Conservation (phyloP, 1,139 yeast species). For the Suhomyces ambrosiae region DNA sequence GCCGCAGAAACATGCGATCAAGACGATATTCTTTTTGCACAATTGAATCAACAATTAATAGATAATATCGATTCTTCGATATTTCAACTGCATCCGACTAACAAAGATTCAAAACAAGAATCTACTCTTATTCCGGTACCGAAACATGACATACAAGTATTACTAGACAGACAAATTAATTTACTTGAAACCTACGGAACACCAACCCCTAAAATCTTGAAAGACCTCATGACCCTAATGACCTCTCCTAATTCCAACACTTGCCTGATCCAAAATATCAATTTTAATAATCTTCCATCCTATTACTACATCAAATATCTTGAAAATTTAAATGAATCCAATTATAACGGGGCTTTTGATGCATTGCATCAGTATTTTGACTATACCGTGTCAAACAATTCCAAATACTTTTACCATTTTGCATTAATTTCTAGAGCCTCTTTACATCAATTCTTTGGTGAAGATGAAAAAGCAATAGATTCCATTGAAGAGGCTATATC, state of each 20-base stretch:
- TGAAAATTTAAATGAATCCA: conserved; percentile 60
- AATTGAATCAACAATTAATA: conserved; percentile 26
- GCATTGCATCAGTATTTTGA: conserved; percentile 82
- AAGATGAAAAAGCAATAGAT: conserved; percentile 71
- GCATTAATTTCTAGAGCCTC: conserved; percentile 80
- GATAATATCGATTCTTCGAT: conserved; percentile 21
- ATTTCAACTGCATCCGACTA: too few species aligned
- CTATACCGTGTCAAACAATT: conserved; percentile 73
- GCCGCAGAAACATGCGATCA: too few species aligned
- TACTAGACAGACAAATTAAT: conserved; percentile 60
- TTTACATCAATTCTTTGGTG: conserved; percentile 74
- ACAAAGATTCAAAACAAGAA: neutral
- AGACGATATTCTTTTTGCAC: conserved; percentile 21
- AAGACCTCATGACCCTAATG: conserved; percentile 49
- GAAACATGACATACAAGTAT: conserved; percentile 52
- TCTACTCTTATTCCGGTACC: conserved; percentile 38
- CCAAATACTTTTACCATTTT: conserved; percentile 72
- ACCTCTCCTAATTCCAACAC: conserved; percentile 44
- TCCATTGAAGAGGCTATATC: conserved; percentile 87
- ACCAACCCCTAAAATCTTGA: conserved; percentile 50
- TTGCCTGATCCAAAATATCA: conserved; percentile 46
- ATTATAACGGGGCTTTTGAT: conserved; percentile 74
- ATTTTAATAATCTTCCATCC: conserved; percentile 56
- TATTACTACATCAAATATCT: conserved; percentile 66
- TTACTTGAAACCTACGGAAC: conserved; percentile 57